Evolutionary conservation across 257 asterid genomes (phyloP).

Genomic region (Solanum microdontum): DNA sequence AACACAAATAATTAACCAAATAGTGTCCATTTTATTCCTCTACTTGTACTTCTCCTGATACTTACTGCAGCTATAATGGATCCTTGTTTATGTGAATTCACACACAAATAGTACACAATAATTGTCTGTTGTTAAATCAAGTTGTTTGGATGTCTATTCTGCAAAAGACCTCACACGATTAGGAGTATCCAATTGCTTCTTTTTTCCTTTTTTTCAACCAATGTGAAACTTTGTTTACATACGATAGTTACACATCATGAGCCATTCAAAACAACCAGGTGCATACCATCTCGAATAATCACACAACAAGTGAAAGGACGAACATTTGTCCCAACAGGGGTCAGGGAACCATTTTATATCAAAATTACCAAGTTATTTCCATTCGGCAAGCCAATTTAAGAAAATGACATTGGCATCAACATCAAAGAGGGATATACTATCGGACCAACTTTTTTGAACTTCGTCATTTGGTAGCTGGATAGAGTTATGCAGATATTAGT

Average conservation of each 20-base stretch:
- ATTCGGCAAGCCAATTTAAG: no score
- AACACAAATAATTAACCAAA: neutral
- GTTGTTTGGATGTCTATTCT: neutral
- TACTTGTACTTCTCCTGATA: neutral
- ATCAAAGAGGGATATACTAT: neutral
- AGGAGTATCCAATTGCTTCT: no score
- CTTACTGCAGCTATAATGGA: neutral
- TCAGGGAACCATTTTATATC: no score
- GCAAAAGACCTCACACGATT: neutral
- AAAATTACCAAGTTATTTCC: no score
- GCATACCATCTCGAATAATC: neutral
- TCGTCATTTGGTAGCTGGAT: neutral
- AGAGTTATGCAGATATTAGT: no score
- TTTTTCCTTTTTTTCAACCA: no score
- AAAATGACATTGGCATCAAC: no score
- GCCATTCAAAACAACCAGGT: neutral
- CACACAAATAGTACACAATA: neutral
- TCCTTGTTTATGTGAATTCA: neutral
- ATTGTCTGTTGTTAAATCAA: accelerated
- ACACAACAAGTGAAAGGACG: neutral
- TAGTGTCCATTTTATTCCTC: neutral
- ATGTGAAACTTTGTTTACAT: neutral
- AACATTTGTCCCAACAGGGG: neutral
- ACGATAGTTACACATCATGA: neutral
- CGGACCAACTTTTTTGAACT: neutral